A percentile compares a stretch with the other conserved stretches of the same genome.
phyloP scores from a whole-genome alignment of 805 yeast species.

The Monosporozyma yasuniensis region DNA sequence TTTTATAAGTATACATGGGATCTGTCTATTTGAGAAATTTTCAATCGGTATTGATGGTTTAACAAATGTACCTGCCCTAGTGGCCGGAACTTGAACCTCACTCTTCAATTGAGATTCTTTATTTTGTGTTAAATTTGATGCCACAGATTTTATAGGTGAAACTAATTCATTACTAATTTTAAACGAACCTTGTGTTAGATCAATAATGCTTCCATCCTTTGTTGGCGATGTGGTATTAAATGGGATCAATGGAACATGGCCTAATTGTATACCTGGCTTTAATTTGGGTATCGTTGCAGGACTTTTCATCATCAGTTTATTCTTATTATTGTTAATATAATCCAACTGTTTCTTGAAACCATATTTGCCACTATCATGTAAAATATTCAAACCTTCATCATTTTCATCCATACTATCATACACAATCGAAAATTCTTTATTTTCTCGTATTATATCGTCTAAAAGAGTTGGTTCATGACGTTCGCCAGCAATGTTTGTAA shows the following conservation, averaged over 20 bases:
- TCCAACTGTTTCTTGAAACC: neutral
- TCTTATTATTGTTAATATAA: neutral
- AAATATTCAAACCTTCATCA: neutral
- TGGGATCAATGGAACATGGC: neutral
- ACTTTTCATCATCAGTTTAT: too few species aligned
- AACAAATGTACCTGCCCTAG: conserved; percentile 19
- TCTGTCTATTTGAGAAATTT: neutral
- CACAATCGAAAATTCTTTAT: neutral
- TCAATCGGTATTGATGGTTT: neutral
- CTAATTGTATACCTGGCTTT: neutral
- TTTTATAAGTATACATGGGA: neutral
- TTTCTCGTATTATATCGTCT: neutral
- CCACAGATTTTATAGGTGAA: conserved; percentile 21
- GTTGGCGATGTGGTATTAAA: neutral
- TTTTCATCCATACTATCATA: conserved; percentile 2
- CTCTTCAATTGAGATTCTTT: neutral
- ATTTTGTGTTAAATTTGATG: neutral
- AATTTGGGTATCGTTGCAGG: neutral
- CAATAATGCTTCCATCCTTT: neutral
- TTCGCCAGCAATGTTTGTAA: neutral
- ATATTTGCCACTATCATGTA: neutral
- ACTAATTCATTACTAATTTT: conserved; percentile 22
- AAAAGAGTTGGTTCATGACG: neutral
- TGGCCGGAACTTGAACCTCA: conserved; percentile 26
- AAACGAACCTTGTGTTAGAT: conserved; percentile 24